Evolutionary conservation across 1,139 yeast genomes (phyloP).

Genomic region (Suhomyces maxii): DNA sequence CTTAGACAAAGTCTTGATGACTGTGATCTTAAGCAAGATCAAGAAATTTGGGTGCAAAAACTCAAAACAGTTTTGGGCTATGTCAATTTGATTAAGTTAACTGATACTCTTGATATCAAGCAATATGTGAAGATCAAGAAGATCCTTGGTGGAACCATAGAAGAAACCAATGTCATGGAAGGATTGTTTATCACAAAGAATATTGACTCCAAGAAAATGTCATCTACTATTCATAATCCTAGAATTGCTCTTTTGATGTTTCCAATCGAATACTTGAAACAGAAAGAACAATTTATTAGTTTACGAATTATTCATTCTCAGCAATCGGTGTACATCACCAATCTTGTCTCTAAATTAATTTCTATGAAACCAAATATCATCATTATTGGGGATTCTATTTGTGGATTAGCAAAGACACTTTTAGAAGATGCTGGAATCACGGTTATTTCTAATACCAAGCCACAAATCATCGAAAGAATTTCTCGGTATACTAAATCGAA

Average conservation of each 20-base stretch:
- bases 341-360: constrained; percentile 75
- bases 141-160: constrained; percentile 69
- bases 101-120: constrained; percentile 80
- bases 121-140: constrained; percentile 86
- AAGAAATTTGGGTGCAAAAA: constrained; percentile 41
- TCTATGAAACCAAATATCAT: constrained; percentile 79
- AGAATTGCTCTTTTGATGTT: constrained; percentile 81
- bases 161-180: constrained; percentile 62
- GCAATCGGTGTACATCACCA: constrained; percentile 80
- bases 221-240: constrained; percentile 61
- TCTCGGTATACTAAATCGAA: constrained; percentile 84
- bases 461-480: constrained; percentile 77
- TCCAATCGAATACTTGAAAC: constrained; percentile 81
- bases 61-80: constrained; percentile 27
- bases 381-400: constrained; percentile 76
- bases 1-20: constrained; percentile 69
- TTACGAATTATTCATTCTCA: constrained; percentile 84
- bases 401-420: constrained; percentile 77
- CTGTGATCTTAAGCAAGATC: constrained; percentile 42
- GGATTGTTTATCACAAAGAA: constrained; percentile 87
- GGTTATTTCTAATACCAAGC: constrained; percentile 77
- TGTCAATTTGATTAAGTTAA: constrained; percentile 36
- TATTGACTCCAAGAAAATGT: constrained; percentile 82
- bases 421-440: constrained; percentile 75
- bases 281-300: constrained; percentile 74